Evolutionary conservation across 1,284 basidiomycete genomes (phyloP).

Genomic region (Ganoderma resinaceum): DNA sequence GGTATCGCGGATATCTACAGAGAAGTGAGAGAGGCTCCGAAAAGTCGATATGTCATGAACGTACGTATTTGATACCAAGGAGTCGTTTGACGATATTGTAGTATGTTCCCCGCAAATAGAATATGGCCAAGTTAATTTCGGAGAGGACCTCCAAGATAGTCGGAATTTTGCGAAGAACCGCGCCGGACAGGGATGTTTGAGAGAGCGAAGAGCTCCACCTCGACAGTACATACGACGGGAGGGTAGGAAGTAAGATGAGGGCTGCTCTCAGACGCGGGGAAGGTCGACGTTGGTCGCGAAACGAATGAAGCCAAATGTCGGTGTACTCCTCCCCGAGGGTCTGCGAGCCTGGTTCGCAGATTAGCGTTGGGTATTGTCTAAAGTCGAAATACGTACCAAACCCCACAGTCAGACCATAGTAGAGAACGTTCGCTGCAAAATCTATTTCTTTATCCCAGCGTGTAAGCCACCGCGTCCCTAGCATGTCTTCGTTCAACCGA

Average conservation of each 20-base stretch:
- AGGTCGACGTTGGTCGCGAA: slow-evolving; percentile 47
- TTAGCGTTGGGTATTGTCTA: neutral
- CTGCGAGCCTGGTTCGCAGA: slow-evolving; percentile 62
- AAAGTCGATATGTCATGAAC: slow-evolving; percentile 30
- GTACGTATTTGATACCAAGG: slow-evolving; percentile 76
- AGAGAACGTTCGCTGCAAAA: slow-evolving; percentile 71
- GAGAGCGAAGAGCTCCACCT: slow-evolving; percentile 52
- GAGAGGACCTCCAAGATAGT: slow-evolving; percentile 56
- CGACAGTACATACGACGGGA: slow-evolving; percentile 67
- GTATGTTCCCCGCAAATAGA: slow-evolving; percentile 84
- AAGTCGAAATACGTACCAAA: slow-evolving; percentile 56
- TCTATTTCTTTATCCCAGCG: slow-evolving; percentile 85
- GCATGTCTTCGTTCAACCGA: slow-evolving; percentile 10
- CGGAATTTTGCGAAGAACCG: slow-evolving; percentile 53
- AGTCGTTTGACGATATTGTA: slow-evolving; percentile 80
- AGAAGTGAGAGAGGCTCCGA: neutral
- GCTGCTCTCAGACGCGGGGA: slow-evolving; percentile 53
- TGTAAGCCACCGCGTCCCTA: slow-evolving; percentile 88
- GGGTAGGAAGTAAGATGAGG: slow-evolving; percentile 70
- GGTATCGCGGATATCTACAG: slow-evolving; percentile 75
- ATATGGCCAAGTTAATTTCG: slow-evolving; percentile 83
- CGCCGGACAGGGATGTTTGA: slow-evolving; percentile 45
- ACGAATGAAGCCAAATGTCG: slow-evolving; percentile 79
- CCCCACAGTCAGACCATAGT: slow-evolving; percentile 81
- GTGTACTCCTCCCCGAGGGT: slow-evolving; percentile 94